Evolutionary conservation across 805 yeast species (phyloP), one percentile per base, ranked within the genome.

Genomic region (Wickerhamomyces subpelliculosus): DNA sequence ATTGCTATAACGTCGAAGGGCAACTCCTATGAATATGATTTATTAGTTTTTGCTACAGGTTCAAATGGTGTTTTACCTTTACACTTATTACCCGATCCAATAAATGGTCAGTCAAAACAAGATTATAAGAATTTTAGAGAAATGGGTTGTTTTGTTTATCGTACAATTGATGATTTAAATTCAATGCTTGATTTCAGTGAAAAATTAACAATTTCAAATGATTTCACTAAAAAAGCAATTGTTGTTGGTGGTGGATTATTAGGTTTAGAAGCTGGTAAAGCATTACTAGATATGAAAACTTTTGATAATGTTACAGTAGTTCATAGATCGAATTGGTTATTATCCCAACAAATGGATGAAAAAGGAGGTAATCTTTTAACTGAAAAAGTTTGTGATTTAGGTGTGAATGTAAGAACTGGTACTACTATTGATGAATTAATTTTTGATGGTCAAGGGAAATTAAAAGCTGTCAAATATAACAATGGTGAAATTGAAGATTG

Each of bases 401-500:
- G 80, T 24, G 65, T 74, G 27, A 65, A 72, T 40, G 75, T 73
- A 42, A 70, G 71, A 54, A 61, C 71, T 34, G 75, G 70, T 43
- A 69, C 75, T 23, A 66, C 72, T 39, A 63, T 73, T 21, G 66
- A 65, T 34, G 71, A 68, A 39, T 70, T 73, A 48, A 57, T 69
- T n/a, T 58, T 55, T 34, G 60, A 56, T 23, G 42, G 43, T 11
- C 44, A 46, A 10, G 40, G 44, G 4, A 45, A 49, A 17, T 44
- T 60, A 13, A 34, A 34, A 12, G 51, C 48, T 13, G 58, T 62
- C 25, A 45, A 39, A 27, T 60, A 57, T 41, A 44, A 43, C 26
- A 51, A 52, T 34, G 65, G 62, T 4, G 49, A 49, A 8, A 28
- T 34, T 8, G 63, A 59, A 36, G 57, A 49, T 2, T 61, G 67